phyloP scores from a whole-genome alignment of 164 flowering plant genomes.

The Amborella trichopoda region DNA sequence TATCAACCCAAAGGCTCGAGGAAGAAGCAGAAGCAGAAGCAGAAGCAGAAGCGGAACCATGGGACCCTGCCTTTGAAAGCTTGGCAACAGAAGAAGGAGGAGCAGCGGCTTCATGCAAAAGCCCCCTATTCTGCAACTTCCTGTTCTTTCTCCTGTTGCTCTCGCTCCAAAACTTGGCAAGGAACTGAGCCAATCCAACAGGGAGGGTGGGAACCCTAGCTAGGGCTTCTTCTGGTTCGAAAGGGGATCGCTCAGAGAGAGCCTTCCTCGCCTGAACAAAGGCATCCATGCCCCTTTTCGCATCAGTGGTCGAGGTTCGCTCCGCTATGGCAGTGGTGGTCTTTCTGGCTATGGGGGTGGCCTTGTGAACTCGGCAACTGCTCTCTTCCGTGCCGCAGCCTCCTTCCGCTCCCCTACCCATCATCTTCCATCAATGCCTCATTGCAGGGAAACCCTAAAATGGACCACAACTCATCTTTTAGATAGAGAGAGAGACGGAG shows the following conservation, averaged over 20 bases:
- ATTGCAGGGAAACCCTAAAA: conserved; percentile 15
- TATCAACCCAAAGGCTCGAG: conserved; percentile 53
- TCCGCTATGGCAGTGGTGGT: background rate
- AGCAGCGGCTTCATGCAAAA: conserved; percentile 27
- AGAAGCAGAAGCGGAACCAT: conserved; percentile 5
- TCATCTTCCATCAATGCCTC: conserved; percentile 49
- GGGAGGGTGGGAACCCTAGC: conserved; percentile 47
- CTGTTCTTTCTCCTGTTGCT: conserved; percentile 42
- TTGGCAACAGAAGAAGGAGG: conserved; percentile 8
- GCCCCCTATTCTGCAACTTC: conserved; percentile 58
- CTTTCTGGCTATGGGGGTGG: conserved; percentile 3
- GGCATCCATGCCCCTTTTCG: conserved; percentile 35
- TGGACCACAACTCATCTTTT: too few relatives aligned
- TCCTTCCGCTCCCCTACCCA: conserved; percentile 51
- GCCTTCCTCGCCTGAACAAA: conserved; percentile 65
- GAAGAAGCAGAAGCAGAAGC: background rate
- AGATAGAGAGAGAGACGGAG: too few relatives aligned
- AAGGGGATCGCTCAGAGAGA: conserved; percentile 56
- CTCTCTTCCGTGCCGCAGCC: conserved; percentile 42
- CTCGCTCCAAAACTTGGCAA: conserved; percentile 27
- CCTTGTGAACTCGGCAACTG: conserved; percentile 26
- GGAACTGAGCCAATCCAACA: conserved; percentile 32
- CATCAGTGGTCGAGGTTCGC: background rate
- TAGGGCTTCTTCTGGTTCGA: conserved; percentile 44
- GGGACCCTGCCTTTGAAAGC: background rate